phyloP scores from a whole-genome alignment of 306 rosid genomes.

The Rosa persica region DNA sequence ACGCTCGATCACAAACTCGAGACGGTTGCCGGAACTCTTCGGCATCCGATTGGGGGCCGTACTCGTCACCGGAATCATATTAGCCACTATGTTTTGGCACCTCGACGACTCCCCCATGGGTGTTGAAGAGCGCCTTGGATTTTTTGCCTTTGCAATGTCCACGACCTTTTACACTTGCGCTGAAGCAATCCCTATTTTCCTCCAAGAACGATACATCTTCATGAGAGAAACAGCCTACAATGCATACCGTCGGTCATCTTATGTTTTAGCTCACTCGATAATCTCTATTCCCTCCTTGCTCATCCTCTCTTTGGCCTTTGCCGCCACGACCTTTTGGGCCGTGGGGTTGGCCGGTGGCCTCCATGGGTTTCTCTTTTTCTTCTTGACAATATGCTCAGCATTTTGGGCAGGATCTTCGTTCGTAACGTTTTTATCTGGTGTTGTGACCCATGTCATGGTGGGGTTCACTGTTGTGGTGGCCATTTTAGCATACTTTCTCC shows the following conservation, averaged over 20 bases:
- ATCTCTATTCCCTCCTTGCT: constrained; percentile 63
- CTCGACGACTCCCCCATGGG: constrained; percentile 82
- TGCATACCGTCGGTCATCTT: constrained; percentile 90
- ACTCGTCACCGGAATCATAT: constrained; percentile 60
- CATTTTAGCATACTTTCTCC: constrained; percentile 67
- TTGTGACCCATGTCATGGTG: constrained; percentile 79
- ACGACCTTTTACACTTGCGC: constrained; percentile 93
- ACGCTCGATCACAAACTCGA: constrained; percentile 64
- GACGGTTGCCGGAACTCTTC: constrained; percentile 75
- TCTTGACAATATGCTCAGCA: constrained; percentile 41
- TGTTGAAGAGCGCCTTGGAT: constrained; percentile 68
- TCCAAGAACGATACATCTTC: constrained; percentile 96
- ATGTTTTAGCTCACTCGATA: constrained; percentile 69
- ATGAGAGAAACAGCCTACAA: constrained; percentile 94
- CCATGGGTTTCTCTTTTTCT: constrained; percentile 57
- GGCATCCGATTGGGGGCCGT: constrained; percentile 83
- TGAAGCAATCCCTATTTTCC: constrained; percentile 78
- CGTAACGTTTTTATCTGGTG: constrained; percentile 82
- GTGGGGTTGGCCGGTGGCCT: constrained; percentile 71
- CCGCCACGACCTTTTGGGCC: constrained; percentile 71
- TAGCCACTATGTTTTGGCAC: constrained; percentile 72
- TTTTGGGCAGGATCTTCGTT: constrained; percentile 94
- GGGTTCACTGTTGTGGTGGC: constrained; percentile 90
- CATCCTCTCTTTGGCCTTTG: constrained; percentile 66
- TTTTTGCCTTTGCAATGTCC: constrained; percentile 94